Base-by-base conservation (phyloP, 495 filamentous ascomycete species). In the Oleoguttula mirabilis region DNA sequence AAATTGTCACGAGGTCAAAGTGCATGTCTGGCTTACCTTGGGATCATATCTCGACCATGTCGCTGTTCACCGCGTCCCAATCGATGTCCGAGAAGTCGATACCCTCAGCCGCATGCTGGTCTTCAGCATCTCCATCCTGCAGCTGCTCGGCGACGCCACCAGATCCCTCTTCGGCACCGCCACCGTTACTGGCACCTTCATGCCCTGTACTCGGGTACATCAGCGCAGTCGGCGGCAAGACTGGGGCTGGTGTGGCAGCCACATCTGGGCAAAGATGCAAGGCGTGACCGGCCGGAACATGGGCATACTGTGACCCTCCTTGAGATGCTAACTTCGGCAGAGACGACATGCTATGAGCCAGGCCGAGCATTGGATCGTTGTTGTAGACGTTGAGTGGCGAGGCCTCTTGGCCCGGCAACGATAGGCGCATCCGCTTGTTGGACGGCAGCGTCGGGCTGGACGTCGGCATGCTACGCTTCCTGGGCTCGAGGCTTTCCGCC, bases 341-440 rank as follows among this genome's bases (percentile, higher is more conserved):
- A 14, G 27, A 30, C 14, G 27, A 30, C 27, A 30, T 30, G 8
- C 8, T 30, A 14, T 8, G 14, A 30, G 8, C 27, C 14, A 8
- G 8, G 14, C 27, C n/a, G n/a, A n/a, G n/a, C n/a, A n/a, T 30
- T 30, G 27, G 8, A 30, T 30, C 8, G 14, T 8, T 14, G 27
- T 14, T 8, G 19, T 4, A 27, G 21, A 27, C 14, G 17, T 40
- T 27, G 6, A 8, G 27, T 30, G 5, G 37, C 3, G 20, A 24
- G 4, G 37, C 23, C 10, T 40, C 25, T 27, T 40, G 20, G 15
- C 37, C 37, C 3, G 37, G 37, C 37, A 40, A 14, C 5, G 37
- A 40, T 4, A 40, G 37, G 22, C 37, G 37, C 25, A 31, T 25
- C 6, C 23, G 37, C 37, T 31, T 40, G 16, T 21, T 40, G 23